Evolutionary conservation across 441 rosid genomes (phyloP), one percentile per base, ranked within the genome.

Genomic region (Aleurites moluccanus): DNA sequence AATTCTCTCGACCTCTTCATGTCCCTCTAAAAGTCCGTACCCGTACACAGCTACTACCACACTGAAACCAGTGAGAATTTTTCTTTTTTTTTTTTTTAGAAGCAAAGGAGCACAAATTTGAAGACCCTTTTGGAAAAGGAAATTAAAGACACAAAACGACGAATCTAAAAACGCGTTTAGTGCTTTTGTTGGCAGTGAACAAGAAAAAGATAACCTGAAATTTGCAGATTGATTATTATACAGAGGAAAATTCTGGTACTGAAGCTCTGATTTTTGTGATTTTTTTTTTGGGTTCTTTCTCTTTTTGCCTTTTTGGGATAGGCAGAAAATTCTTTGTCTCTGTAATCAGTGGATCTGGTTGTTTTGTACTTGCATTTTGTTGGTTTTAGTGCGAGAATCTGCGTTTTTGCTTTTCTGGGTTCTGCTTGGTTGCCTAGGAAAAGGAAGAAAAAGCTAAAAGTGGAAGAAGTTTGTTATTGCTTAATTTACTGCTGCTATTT

Each of bases 281-380:
- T 45, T 15, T 28, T 60, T n/a, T n/a, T n/a, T 1, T 14, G 4
- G n/a, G 2, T 10, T 42, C 35, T 72, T 63, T 50, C 62, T 59
- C 35, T 50, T 49, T 69, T 63, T 9, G 61, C 8, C 40, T 38
- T 38, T 68, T 20, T 53, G 69, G 69, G 73, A 64, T 55, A 38
- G 28, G 14, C 70, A 23, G 40, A 35, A 40, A 50, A 38, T 13
- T 64, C 11, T 73, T 18, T 65, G 13, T 44, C 20, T 65, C 47
- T 66, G 13, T 67, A 7, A 4, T 21, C 27, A 14, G 11, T 59
- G 80, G 83, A 80, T 80, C 83, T 76, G 71, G 10, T 44, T 27
- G 52, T 15, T 56, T 27, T n/a, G 28, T 52, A 30, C 62, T 52
- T 30, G 7, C 60, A 20, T 35, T 55, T 33, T 40, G 67, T 25